These are phyloP conservation scores for Chaetoscypha palmicola DNA, from an alignment of 2,329 filamentous ascomycete species.

Conservation along the genomic window DNA sequence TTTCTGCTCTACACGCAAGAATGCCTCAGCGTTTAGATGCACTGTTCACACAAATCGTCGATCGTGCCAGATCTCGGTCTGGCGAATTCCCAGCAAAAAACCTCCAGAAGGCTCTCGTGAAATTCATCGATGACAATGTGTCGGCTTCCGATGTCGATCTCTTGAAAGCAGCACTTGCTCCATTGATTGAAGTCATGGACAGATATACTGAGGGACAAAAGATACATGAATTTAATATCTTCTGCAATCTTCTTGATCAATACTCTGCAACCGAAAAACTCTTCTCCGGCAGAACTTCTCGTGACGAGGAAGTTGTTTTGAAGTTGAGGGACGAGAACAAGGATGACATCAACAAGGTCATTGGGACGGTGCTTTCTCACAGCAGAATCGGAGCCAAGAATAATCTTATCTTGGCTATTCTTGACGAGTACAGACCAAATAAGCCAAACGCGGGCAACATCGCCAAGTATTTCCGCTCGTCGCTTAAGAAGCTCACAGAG, in stretches of 20 bases:
- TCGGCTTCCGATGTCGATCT: conserved; percentile 64
- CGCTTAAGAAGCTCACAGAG: conserved; percentile 81
- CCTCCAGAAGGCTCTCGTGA: conserved; percentile 72
- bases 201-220: conserved; percentile 84
- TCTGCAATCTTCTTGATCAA: conserved; percentile 69
- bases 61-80: conserved; percentile 69
- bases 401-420: conserved; percentile 81
- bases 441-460: conserved; percentile 85
- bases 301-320: conserved; percentile 90
- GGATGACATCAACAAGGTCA: conserved; percentile 78
- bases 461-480: conserved; percentile 75
- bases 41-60: conserved; percentile 76
- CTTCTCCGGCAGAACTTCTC: conserved; percentile 76
- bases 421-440: conserved; percentile 93
- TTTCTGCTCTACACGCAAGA: conserved; percentile 90
- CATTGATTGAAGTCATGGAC: conserved; percentile 70
- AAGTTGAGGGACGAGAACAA: conserved; percentile 94
- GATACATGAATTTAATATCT: conserved; percentile 77
- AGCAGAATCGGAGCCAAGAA: conserved; percentile 91
- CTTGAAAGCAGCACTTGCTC: conserved; percentile 65
- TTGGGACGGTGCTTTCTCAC: conserved; percentile 87
- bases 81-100: conserved; percentile 89
- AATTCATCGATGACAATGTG: conserved; percentile 85
- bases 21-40: conserved; percentile 92
- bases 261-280: conserved; percentile 81